Evolutionary conservation across 768 basidiomycete genomes (phyloP), one percentile per base, ranked within the genome.

Genomic region (Mycena latifolia): DNA sequence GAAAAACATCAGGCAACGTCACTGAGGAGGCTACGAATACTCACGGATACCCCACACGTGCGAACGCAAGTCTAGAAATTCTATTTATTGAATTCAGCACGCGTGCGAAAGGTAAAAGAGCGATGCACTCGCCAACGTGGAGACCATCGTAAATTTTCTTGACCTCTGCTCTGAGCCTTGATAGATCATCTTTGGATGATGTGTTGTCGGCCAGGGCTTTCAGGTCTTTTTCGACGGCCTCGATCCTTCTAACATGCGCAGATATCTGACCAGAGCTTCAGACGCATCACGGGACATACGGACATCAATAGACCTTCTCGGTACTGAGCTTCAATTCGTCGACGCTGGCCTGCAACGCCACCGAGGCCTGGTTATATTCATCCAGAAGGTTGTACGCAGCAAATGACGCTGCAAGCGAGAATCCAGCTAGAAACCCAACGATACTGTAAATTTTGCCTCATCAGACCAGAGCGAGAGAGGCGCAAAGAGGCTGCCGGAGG

Each of bases 21-120:
- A 39, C 37, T 39, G 37, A 39, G 8, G 7, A 39, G 8, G 8
- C 37, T 15, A 39, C 3, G 5, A 39, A 18, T 12, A 89, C 93
- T 82, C 75, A 94, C 93, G 92, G 69, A 95, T 90, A 22, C 93
- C 93, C 93, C 92, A 94, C 12, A 94, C 92, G 75, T 94, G 91
- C 51, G 91, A 84, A 65, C 92, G 85, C 65, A 95, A 75, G 71
- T 94, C 93, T 66, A 95, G 82, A 74, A 93, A 90, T 82, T 95
- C 93, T 93, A 73, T 50, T 28, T 66, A 62, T 20, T 46, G 22
- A 63, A 37, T 54, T 37, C 18, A 56, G 45, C 18, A 45, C 25
- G n/a, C 15, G 56, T 22, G 51, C 12, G 39, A 12, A 10, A 22
- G 5, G 28, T 35, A 31, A 52, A 22, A 22, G 35, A 25, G 39